These are phyloP conservation scores for Tetramitus jugosus DNA, from an alignment of 208 protist genomes.

Conservation along the genomic window DNA sequence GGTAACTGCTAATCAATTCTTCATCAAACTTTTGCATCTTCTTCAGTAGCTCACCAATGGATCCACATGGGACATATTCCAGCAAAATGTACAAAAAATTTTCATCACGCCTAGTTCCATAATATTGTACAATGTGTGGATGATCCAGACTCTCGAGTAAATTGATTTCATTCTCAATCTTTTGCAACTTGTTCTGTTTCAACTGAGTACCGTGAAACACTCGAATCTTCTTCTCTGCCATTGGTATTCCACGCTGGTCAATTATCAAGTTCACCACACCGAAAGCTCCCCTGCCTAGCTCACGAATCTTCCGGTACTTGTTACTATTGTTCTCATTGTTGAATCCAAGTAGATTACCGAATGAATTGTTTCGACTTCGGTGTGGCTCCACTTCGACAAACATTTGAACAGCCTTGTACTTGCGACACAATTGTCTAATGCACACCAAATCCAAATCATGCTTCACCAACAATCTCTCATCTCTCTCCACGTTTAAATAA, in stretches of 20 bases:
- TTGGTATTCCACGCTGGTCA: neutral
- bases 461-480: too few relatives aligned
- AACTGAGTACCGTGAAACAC: too few relatives aligned
- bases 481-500: too few relatives aligned
- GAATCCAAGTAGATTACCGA: too few relatives aligned
- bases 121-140: constrained; percentile 32
- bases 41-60: neutral
- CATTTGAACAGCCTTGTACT: too few relatives aligned
- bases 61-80: constrained; percentile 35
- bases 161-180: constrained; percentile 21
- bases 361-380: too few relatives aligned
- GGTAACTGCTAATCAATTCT: neutral
- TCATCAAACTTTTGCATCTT: neutral
- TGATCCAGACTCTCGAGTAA: constrained; percentile 32
- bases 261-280: neutral
- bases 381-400: too few relatives aligned
- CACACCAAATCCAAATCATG: too few relatives aligned
- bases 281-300: neutral
- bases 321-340: neutral
- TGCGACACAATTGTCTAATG: too few relatives aligned
- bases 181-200: too few relatives aligned
- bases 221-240: neutral
- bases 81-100: constrained; percentile 33
- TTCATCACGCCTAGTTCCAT: constrained; percentile 21
- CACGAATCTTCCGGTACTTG: neutral